phyloP scores from a whole-genome alignment of 2,329 filamentous ascomycete species.

The Elsinoe fawcettii region DNA sequence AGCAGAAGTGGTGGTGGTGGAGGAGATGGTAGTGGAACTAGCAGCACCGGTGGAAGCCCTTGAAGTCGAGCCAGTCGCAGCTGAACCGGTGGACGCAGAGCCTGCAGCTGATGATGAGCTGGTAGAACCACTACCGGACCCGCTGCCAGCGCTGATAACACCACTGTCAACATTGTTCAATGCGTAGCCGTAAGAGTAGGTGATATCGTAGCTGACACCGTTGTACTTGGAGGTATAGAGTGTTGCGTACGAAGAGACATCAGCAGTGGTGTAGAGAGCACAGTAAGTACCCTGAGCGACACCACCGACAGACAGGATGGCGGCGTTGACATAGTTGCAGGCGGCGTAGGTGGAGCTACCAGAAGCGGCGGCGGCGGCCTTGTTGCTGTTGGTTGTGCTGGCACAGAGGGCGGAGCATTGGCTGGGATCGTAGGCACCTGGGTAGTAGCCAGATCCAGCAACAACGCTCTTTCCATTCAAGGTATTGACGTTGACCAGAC shows the following conservation, averaged over 20 bases:
- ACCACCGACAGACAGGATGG: slow-evolving; percentile 17
- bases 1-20: slow-evolving; percentile 8
- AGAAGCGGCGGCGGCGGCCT: slow-evolving; percentile 9
- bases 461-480: slow-evolving; percentile 21
- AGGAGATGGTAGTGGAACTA: not conserved
- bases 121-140: not conserved
- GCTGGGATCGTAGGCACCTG: slow-evolving; percentile 13
- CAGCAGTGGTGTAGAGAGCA: slow-evolving; percentile 16
- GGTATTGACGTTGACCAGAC: slow-evolving; percentile 15
- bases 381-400: slow-evolving; percentile 9
- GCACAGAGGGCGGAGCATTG: slow-evolving; percentile 16
- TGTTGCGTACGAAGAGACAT: slow-evolving; percentile 13
- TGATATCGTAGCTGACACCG: slow-evolving; percentile 16
- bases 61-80: not conserved
- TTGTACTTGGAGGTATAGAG: slow-evolving; percentile 10
- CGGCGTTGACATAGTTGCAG: slow-evolving; percentile 19
- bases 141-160: slow-evolving; percentile 8
- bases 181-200: slow-evolving; percentile 18
- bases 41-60: not conserved
- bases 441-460: slow-evolving; percentile 13
- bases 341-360: slow-evolving; percentile 15
- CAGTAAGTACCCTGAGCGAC: slow-evolving; percentile 17
- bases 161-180: slow-evolving; percentile 17
- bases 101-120: not conserved
- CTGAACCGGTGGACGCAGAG: not conserved